Evolutionary conservation across 2,329 filamentous ascomycete genomes (phyloP).

Genomic region (Grosmannia clavigera): DNA sequence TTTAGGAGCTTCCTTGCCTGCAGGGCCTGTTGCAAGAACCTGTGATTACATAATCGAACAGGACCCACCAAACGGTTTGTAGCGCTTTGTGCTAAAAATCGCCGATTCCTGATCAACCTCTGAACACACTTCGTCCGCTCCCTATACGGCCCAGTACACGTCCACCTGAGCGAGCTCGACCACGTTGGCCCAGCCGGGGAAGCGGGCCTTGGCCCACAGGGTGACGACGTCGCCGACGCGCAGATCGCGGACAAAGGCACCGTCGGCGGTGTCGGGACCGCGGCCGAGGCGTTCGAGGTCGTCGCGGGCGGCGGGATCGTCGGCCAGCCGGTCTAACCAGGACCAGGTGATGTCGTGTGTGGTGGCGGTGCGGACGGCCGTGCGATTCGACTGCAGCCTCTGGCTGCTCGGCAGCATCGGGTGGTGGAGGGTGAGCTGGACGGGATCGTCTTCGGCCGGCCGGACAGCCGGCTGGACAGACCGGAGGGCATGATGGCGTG

Average conservation of each 20-base stretch:
- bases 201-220: slow-evolving; percentile 48
- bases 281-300: slow-evolving; percentile 31
- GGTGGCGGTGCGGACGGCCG: slow-evolving; percentile 20
- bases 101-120: too few species aligned
- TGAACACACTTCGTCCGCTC: too few species aligned
- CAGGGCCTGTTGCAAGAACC: too few species aligned
- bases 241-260: slow-evolving; percentile 42
- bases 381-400: slow-evolving; percentile 36
- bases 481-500: slow-evolving; percentile 16
- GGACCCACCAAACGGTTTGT: too few species aligned
- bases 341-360: slow-evolving; percentile 41
- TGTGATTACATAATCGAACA: too few species aligned
- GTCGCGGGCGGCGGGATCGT: slow-evolving; percentile 9
- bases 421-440: slow-evolving; percentile 23
- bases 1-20: too few species aligned
- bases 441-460: not conserved
- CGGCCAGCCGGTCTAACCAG: slow-evolving; percentile 30
- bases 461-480: slow-evolving; percentile 22
- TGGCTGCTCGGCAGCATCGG: slow-evolving; percentile 21
- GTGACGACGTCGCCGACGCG: slow-evolving; percentile 49
- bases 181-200: slow-evolving; percentile 39
- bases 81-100: too few species aligned
- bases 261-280: slow-evolving; percentile 32
- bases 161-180: slow-evolving; percentile 38
- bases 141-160: slow-evolving; percentile 43